Conservation (phyloP, 345 rosid species). For the Jatropha curcas region DNA sequence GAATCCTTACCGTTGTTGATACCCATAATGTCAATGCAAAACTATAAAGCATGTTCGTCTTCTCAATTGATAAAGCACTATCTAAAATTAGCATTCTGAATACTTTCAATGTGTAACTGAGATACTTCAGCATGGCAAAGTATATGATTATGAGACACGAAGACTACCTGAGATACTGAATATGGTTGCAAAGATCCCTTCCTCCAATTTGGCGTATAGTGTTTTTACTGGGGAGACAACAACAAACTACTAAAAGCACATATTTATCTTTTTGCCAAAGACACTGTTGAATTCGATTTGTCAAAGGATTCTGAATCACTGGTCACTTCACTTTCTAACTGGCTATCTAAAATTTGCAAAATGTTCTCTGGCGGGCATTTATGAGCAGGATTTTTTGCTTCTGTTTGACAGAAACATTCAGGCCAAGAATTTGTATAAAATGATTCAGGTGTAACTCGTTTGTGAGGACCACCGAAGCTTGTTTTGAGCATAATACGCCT, state of each 20-base stretch:
- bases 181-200: conserved; percentile 10
- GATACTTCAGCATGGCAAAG: not conserved
- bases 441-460: conserved; percentile 85
- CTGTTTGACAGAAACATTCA: conserved; percentile 87
- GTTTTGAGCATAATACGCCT: conserved; percentile 80
- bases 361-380: conserved; percentile 90
- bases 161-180: conserved; percentile 29
- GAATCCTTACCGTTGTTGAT: not conserved
- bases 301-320: conserved; percentile 39
- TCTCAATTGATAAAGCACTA: no score
- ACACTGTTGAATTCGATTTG: conserved; percentile 44
- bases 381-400: conserved; percentile 61
- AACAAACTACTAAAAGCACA: conserved; percentile 1
- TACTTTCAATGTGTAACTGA: not conserved
- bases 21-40: not conserved
- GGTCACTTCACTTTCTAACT: conserved; percentile 44
- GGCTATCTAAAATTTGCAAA: conserved; percentile 63
- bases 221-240: not conserved
- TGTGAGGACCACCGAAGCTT: conserved; percentile 95
- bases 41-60: not conserved
- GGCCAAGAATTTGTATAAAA: conserved; percentile 99
- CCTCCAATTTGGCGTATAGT: conserved; percentile 10
- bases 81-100: not conserved
- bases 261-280: conserved; percentile 44
- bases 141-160: conserved; percentile 5